Evolutionary conservation across 305 asterid genomes (phyloP).

Genomic region (Ilex paraguariensis): DNA sequence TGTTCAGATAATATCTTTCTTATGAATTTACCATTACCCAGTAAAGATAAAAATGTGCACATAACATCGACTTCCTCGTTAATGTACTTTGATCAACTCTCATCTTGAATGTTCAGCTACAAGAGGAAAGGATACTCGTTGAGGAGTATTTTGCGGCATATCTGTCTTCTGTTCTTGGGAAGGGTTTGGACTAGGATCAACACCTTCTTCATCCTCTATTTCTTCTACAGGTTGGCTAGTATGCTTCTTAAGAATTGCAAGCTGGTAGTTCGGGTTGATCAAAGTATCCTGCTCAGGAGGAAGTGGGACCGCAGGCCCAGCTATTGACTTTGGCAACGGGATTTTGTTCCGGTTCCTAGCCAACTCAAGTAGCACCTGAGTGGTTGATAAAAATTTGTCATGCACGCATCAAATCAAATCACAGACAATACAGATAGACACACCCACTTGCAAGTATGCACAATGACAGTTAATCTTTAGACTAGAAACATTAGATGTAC

Average conservation of each 20-base stretch:
- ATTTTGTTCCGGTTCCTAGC: constrained; percentile 77
- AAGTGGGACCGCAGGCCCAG: constrained; percentile 56
- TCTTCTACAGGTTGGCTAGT: constrained; percentile 51
- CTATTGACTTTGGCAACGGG: constrained; percentile 64
- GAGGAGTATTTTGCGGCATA: constrained; percentile 51
- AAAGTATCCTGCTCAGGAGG: constrained; percentile 79
- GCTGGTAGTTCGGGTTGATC: constrained; percentile 85
- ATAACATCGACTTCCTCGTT: no score
- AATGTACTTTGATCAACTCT: background rate
- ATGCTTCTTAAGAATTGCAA: constrained; percentile 54
- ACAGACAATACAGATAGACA: background rate
- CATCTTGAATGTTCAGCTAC: constrained; percentile 55
- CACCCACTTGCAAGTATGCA: background rate
- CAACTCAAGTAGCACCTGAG: constrained; percentile 76
- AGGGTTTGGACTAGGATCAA: constrained; percentile 33
- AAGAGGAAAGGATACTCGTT: constrained; percentile 66
- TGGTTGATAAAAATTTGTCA: background rate
- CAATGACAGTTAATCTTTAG: background rate
- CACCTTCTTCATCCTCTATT: constrained; percentile 63
- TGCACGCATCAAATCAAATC: no score
- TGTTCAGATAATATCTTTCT: no score
- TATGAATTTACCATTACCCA: no score
- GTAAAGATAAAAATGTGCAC: no score
- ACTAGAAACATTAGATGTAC: no score
- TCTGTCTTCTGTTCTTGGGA: constrained; percentile 43